Evolutionary conservation across 345 rosid genomes (phyloP).

Genomic region (Populus nigra): DNA sequence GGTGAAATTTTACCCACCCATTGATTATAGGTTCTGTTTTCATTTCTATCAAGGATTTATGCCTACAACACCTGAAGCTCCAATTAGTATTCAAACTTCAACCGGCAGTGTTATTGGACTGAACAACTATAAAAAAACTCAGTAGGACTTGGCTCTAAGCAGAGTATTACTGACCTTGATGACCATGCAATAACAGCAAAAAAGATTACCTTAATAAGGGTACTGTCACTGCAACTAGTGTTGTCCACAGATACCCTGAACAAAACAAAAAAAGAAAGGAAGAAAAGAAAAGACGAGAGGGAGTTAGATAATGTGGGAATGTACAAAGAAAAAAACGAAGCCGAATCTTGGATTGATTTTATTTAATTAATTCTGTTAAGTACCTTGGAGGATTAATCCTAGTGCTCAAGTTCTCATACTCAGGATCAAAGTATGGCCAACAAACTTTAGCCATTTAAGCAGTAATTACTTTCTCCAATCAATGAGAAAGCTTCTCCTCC

Average conservation of each 20-base stretch:
- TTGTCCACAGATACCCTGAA: conserved; percentile 89
- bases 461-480: conserved; percentile 6
- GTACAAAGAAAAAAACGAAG: neutral
- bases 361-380: neutral
- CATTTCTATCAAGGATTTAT: neutral
- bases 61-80: neutral
- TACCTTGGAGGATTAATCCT: conserved; percentile 96
- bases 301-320: neutral
- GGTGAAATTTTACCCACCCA: neutral
- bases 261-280: neutral
- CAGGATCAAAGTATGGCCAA: conserved; percentile 96
- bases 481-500: neutral
- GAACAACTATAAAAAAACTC: neutral
- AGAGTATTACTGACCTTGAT: neutral
- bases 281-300: no score
- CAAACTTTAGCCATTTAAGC: conserved; percentile 64
- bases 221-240: conserved; percentile 59
- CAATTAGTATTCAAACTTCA: neutral
- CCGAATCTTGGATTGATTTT: neutral
- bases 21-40: neutral
- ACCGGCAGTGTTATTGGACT: neutral
- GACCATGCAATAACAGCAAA: neutral
- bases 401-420: conserved; percentile 79
- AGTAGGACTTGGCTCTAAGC: neutral
- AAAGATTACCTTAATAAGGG: conserved; percentile 67